Conservation (phyloP, 129 eudicot genomes). For the Apium graveolens region DNA sequence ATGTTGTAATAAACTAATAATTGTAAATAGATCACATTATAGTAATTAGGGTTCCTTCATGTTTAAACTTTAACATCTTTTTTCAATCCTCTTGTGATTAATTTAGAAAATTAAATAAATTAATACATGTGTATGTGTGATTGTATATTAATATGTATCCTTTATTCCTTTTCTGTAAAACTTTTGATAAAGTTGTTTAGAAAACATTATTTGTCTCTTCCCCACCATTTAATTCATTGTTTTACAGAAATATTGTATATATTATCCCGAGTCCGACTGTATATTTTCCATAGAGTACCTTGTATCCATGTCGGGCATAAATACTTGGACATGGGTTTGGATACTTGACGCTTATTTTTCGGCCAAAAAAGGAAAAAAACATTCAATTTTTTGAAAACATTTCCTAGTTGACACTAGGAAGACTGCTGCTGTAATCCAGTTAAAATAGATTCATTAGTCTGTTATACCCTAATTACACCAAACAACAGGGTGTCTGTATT, state of each 20-base stretch:
- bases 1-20: neutral
- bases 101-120: too few relatives aligned
- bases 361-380: neutral
- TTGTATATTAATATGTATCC: too few relatives aligned
- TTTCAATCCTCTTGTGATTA: neutral
- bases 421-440: neutral
- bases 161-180: neutral
- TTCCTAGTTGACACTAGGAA: neutral
- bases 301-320: neutral
- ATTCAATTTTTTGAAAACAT: neutral
- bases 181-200: neutral
- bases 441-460: neutral
- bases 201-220: too few relatives aligned
- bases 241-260: neutral
- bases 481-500: slow-evolving; percentile 85
- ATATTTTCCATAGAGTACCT: neutral
- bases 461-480: neutral
- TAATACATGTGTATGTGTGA: too few relatives aligned
- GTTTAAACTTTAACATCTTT: neutral
- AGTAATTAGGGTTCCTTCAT: neutral
- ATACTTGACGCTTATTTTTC: neutral
- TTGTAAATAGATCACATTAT: neutral
- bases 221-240: neutral
- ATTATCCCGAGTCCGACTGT: too few relatives aligned
- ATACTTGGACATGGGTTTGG: neutral